Percentiles rank a stretch among this genome's conserved stretches.
phyloP scores from a whole-genome alignment of 257 asterid species.

The Capsicum baccatum region DNA sequence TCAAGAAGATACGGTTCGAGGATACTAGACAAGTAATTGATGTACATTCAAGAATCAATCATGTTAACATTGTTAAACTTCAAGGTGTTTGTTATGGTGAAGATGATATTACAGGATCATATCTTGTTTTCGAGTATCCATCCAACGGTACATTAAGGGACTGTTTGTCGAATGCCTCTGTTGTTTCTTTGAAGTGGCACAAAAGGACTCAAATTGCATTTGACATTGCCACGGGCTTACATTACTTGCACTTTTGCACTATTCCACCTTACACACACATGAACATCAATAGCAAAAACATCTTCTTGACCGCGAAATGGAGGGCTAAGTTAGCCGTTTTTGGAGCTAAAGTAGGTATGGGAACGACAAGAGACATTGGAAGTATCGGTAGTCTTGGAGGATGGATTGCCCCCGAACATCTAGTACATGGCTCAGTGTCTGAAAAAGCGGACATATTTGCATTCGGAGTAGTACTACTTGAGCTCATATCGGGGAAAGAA shows the following conservation, averaged over 20 bases:
- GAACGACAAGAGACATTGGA: constrained; percentile 34
- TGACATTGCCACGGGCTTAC: constrained; percentile 68
- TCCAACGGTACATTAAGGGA: constrained; percentile 64
- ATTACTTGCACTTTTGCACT: constrained; percentile 68
- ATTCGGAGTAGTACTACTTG: constrained; percentile 67
- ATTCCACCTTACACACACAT: constrained; percentile 54
- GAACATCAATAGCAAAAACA: constrained; percentile 45
- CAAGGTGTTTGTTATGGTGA: constrained; percentile 67
- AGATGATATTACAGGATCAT: constrained; percentile 47
- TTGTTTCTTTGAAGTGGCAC: constrained; percentile 52
- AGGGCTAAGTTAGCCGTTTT: constrained; percentile 67
- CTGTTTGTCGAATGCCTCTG: constrained; percentile 39
- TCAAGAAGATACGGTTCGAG: constrained; percentile 53
- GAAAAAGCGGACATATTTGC: constrained; percentile 62
- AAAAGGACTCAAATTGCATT: constrained; percentile 68
- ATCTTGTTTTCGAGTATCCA: constrained; percentile 68
- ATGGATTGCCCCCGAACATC: constrained; percentile 41
- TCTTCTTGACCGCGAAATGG: constrained; percentile 65
- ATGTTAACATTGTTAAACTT: constrained; percentile 68
- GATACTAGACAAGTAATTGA: constrained; percentile 54
- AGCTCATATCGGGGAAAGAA: constrained; percentile 63
- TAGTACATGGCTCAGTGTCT: constrained; percentile 24
- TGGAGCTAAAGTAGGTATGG: constrained; percentile 31
- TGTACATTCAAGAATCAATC: constrained; percentile 71
- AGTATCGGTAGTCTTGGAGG: constrained; percentile 23